Conservation (phyloP, 495 filamentous ascomycete species). For the Lepidopterella palustris region DNA sequence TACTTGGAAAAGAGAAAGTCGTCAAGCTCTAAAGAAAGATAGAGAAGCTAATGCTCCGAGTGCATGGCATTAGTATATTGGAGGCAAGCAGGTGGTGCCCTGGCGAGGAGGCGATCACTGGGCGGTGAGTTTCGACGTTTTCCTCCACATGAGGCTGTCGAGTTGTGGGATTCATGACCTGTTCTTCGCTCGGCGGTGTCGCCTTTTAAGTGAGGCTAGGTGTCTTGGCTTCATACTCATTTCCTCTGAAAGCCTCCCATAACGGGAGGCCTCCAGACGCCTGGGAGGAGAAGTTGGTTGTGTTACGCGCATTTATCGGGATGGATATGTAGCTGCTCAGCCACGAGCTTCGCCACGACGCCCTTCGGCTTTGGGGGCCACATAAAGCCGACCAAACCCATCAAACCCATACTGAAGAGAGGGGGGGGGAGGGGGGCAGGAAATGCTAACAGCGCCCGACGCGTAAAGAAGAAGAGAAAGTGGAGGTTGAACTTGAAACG, state of each 20-base stretch:
- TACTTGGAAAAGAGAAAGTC: no score
- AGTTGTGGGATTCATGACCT: background rate
- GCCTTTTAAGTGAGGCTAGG: background rate
- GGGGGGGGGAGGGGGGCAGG: background rate
- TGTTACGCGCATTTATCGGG: background rate
- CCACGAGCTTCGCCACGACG: background rate
- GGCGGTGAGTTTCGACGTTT: no score
- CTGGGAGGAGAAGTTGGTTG: background rate
- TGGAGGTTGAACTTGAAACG: background rate
- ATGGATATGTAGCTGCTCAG: background rate
- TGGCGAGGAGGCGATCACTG: no score
- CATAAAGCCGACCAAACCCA: background rate
- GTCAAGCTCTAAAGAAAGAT: no score
- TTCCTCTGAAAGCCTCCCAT: background rate
- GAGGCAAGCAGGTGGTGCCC: no score
- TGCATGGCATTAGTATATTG: no score
- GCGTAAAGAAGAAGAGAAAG: background rate
- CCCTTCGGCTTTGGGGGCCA: background rate
- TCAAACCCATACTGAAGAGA: background rate
- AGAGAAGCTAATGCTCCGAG: no score
- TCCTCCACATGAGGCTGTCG: background rate
- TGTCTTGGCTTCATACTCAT: background rate
- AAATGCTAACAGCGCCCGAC: background rate
- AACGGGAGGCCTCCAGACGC: background rate
- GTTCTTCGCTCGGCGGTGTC: background rate